Base-by-base conservation (phyloP, 2,329 filamentous ascomycete genomes). In the Claviceps sorghi region DNA sequence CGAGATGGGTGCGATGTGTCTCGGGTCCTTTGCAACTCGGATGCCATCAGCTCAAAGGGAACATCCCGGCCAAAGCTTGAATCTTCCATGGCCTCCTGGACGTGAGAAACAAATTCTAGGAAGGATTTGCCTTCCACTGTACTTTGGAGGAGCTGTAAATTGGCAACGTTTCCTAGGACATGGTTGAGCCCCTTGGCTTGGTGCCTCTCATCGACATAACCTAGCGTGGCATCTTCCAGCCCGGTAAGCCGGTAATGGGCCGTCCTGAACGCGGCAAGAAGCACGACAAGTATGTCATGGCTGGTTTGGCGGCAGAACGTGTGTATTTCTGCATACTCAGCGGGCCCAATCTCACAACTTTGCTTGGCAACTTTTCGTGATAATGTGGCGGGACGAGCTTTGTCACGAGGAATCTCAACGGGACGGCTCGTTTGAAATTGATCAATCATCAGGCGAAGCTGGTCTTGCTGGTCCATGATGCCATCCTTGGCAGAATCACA, bases 221-320 rank as follows among this genome's bases (percentile, higher is more conserved):
- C 62, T 3, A 64, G 55, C 0, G 54, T 56, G 59, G 60, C 57
- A 48, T 64, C 62, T 6, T 54, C 53, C 5, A 21, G 41, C 0
- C 58, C 60, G 0, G 60, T 64, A 1, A 64, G 56, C 19, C 60
- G 60, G 43, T 57, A 64, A 29, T 64, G 62, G 0, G 62, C 53
- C 0, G 57, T 57, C 0, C 60, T 57, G 30, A 64, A 64, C 0
- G 60, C 60, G 2, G 62, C 52, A 0, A 63, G 48, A 0, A 64
- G 57, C 0, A 60, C 58, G 1, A 52, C 34, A 13, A 57, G 61
- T 0, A 46, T 46, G 0, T 43, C 41, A 43, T 21, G 2, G 6
- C 21, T 22, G 41, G 2, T 15, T 22, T 43, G 41, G 21, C 21
- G 5, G 13, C 41, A 43, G 41, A 43, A 43, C 1, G 13, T 43